phyloP scores from a whole-genome alignment of 2,329 filamentous ascomycete species.

The Fusarium sterilihyphosum region DNA sequence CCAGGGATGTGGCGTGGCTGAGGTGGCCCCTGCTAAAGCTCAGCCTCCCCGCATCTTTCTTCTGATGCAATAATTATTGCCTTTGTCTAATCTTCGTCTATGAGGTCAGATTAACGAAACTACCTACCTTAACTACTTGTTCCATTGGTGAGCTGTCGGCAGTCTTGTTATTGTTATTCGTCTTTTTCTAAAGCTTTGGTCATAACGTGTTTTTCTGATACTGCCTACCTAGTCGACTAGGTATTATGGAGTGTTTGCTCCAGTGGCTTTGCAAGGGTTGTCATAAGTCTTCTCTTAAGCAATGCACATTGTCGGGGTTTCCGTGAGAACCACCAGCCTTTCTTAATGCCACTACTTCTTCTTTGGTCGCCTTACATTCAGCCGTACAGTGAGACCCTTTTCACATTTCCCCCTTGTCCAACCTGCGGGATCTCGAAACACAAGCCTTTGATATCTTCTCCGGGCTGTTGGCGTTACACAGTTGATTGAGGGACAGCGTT shows the following conservation, averaged over 20 bases:
- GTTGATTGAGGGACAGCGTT: neutral
- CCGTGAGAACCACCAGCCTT: neutral
- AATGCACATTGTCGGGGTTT: neutral
- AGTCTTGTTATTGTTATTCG: neutral
- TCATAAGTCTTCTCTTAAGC: neutral
- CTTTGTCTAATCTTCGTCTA: neutral
- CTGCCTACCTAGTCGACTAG: too few relatives aligned
- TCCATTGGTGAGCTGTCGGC: neutral
- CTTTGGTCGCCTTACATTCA: neutral
- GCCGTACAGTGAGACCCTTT: neutral
- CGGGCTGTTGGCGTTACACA: neutral
- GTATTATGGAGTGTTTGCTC: neutral
- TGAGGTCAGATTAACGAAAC: neutral
- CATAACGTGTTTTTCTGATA: neutral
- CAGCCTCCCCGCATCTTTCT: conserved; percentile 29
- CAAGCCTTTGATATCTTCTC: neutral
- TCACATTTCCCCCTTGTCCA: neutral
- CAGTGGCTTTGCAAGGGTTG: neutral
- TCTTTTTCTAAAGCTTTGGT: neutral
- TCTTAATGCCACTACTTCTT: neutral
- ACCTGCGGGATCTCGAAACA: neutral
- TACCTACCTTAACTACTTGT: neutral
- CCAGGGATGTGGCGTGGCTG: conserved; percentile 28
- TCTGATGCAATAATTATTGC: neutral
- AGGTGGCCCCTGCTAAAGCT: conserved; percentile 10